Conservation (phyloP, 306 rosid genomes). For the Prunus mira region DNA sequence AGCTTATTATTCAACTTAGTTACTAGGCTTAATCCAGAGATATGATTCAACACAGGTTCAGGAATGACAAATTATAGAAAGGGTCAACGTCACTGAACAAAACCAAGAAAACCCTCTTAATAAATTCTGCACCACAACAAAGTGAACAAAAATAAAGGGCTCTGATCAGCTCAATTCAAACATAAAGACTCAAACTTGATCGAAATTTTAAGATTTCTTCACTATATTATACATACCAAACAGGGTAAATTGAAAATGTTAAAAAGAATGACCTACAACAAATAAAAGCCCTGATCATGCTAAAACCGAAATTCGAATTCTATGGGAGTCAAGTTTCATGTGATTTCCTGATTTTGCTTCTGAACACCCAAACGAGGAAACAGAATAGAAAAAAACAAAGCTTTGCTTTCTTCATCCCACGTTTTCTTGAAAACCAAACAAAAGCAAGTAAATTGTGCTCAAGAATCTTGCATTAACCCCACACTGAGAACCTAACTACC, state of each 20-base stretch:
- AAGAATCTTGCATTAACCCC: background rate
- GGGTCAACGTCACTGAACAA: background rate
- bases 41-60: background rate
- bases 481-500: background rate
- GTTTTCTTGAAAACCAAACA: slow-evolving; percentile 18
- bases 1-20: background rate
- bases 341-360: background rate
- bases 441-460: background rate
- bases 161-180: background rate
- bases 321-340: background rate
- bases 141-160: background rate
- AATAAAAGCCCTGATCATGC: background rate
- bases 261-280: background rate
- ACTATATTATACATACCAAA: slow-evolving; percentile 25
- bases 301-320: background rate
- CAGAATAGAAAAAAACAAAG: background rate
- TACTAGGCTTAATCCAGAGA: background rate
- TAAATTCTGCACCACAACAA: background rate
- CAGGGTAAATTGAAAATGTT: background rate
- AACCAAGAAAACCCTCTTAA: background rate
- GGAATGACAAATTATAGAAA: slow-evolving; percentile 8
- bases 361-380: background rate
- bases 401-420: background rate
- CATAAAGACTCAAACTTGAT: background rate
- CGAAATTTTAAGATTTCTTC: background rate